Evolutionary conservation across 352 stramenopile genomes (phyloP).

Genomic region (Phytophthora tentaculata): DNA sequence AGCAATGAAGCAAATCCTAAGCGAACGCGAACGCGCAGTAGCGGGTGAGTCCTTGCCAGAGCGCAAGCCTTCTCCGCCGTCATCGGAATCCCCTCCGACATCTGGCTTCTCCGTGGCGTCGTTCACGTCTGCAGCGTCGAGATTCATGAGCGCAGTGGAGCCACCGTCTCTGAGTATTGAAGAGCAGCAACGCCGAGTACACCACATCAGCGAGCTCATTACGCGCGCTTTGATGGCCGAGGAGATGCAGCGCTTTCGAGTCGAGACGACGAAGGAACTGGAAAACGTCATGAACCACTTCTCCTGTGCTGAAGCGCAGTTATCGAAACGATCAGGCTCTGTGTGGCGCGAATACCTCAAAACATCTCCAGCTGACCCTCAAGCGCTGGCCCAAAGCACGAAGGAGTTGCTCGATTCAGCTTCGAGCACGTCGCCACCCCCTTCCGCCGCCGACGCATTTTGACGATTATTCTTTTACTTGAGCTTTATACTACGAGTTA

Average conservation of each 20-base stretch:
- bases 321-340: slow-evolving; percentile 54
- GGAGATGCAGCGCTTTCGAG: slow-evolving; percentile 66
- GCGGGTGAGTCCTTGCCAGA: slow-evolving; percentile 25
- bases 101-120: slow-evolving; percentile 37
- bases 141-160: slow-evolving; percentile 49
- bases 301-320: slow-evolving; percentile 60
- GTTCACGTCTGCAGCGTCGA: slow-evolving; percentile 49
- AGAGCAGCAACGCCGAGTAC: slow-evolving; percentile 45
- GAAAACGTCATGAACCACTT: slow-evolving; percentile 64
- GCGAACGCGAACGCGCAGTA: slow-evolving; percentile 48
- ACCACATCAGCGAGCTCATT: slow-evolving; percentile 52
- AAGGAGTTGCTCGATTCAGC: slow-evolving; percentile 49
- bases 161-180: slow-evolving; percentile 40
- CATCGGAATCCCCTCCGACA: slow-evolving; percentile 17
- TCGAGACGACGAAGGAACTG: slow-evolving; percentile 46
- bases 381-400: slow-evolving; percentile 49
- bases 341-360: slow-evolving; percentile 68
- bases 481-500: not conserved
- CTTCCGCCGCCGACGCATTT: slow-evolving; percentile 27
- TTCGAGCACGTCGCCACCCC: slow-evolving; percentile 1
- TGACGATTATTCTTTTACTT: not conserved
- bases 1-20: slow-evolving; percentile 69
- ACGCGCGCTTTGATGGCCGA: slow-evolving; percentile 65
- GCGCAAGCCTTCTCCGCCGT: slow-evolving; percentile 16
- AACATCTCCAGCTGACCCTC: slow-evolving; percentile 36